phyloP scores from a whole-genome alignment of 441 rosid genomes.

The Gossypium trilobum region DNA sequence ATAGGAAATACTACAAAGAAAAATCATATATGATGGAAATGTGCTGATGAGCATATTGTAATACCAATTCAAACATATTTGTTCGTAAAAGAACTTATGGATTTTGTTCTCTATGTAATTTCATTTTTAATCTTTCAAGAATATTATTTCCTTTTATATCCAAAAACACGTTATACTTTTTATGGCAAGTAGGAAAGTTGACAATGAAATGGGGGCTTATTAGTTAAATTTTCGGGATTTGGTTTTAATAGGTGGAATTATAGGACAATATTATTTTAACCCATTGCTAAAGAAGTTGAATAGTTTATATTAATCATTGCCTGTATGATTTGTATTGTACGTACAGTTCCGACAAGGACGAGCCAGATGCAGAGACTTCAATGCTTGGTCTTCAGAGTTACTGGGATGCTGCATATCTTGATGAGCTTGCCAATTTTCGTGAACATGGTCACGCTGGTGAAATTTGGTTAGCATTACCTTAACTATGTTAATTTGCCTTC shows the following conservation, averaged over 20 bases:
- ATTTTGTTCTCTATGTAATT: neutral
- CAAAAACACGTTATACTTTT: neutral
- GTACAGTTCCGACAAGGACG: constrained; percentile 84
- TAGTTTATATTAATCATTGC: neutral
- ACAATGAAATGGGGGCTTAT: neutral
- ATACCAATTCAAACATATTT: neutral
- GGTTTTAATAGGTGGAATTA: neutral
- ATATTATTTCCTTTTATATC: neutral
- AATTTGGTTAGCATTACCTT: constrained; percentile 50
- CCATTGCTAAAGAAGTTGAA: neutral
- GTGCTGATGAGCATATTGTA: neutral
- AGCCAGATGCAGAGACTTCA: constrained; percentile 49
- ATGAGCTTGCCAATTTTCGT: constrained; percentile 68
- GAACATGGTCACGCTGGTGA: constrained; percentile 95
- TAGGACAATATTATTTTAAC: neutral
- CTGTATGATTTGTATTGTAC: neutral
- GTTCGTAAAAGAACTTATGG: neutral
- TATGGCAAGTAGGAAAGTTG: neutral
- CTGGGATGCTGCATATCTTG: constrained; percentile 87
- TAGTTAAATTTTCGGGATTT: neutral
- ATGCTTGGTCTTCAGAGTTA: constrained; percentile 87
- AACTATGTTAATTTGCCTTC: neutral
- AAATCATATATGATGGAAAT: neutral
- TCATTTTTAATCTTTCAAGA: neutral
- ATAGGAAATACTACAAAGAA: neutral